Conservation (phyloP, 1,284 basidiomycete genomes). For the Fomitopsis betulina region DNA sequence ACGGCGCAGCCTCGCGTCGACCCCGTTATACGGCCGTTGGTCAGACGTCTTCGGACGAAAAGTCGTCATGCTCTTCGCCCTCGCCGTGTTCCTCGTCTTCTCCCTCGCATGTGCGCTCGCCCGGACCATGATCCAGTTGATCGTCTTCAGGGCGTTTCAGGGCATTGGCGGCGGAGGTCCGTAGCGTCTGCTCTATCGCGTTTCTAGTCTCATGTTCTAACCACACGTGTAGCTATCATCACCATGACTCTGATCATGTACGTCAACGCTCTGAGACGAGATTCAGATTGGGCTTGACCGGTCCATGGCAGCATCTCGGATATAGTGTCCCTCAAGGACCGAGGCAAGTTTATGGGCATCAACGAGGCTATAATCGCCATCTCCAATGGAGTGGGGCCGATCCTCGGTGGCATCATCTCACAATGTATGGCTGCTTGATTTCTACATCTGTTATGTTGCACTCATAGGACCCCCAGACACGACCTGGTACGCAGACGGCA, state of each 20-base stretch:
- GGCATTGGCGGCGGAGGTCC: conserved; percentile 22
- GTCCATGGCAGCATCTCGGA: not conserved
- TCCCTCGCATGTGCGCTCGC: conserved; percentile 28
- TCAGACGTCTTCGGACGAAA: conserved; percentile 41
- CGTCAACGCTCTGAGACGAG: not conserved
- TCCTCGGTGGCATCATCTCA: not conserved
- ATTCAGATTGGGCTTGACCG: not conserved
- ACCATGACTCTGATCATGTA: not conserved
- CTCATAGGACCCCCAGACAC: not conserved
- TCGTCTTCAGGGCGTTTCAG: conserved; percentile 39
- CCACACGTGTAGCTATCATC: not conserved
- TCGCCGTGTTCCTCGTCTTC: conserved; percentile 35
- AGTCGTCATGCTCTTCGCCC: conserved; percentile 31
- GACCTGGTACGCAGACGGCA: not conserved
- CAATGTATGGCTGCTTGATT: not conserved
- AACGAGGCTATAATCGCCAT: not conserved
- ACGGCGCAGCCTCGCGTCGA: conserved; percentile 24
- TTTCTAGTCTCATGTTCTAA: not conserved
- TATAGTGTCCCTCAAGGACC: not conserved
- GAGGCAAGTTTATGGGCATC: not conserved
- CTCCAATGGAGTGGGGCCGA: not conserved
- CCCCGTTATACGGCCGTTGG: conserved; percentile 28
- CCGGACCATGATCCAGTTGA: conserved; percentile 39
- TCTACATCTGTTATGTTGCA: not conserved
- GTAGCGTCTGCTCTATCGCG: not conserved